Evolutionary conservation across 352 stramenopile species (phyloP).

Genomic region (Pythium coloratum): DNA sequence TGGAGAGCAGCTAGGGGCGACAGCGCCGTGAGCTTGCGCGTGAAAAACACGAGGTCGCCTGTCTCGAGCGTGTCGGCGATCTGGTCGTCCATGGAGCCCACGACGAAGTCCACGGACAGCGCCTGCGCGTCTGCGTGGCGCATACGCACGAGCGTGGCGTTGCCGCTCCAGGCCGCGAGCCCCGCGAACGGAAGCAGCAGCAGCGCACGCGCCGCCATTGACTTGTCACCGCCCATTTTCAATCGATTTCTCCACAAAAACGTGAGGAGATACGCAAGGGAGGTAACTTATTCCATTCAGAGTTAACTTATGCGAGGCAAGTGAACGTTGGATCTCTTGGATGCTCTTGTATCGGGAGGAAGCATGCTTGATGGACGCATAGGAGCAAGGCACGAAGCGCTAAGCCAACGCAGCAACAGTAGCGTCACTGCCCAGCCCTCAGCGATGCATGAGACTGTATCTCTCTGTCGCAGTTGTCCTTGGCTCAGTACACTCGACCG

Average conservation of each 20-base stretch:
- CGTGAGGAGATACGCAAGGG: background rate
- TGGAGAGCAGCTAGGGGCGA: constrained; percentile 72
- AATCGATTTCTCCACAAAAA: too few relatives aligned
- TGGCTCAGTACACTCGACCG: too few relatives aligned
- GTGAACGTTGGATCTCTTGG: background rate
- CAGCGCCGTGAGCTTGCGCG: constrained; percentile 67
- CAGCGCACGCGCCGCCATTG: constrained; percentile 43
- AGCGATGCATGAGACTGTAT: too few relatives aligned
- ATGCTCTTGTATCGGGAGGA: background rate
- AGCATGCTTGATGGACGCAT: background rate
- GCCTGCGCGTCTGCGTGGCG: constrained; percentile 34
- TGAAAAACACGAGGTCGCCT: constrained; percentile 80
- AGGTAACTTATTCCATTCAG: background rate
- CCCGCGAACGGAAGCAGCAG: constrained; percentile 56
- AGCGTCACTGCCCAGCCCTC: too few relatives aligned
- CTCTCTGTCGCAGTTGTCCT: too few relatives aligned
- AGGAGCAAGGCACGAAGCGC: too few relatives aligned
- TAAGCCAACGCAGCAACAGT: too few relatives aligned
- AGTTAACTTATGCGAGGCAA: background rate
- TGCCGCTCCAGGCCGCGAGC: constrained; percentile 69
- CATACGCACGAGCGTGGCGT: constrained; percentile 58
- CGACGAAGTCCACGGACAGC: constrained; percentile 56
- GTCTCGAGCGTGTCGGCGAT: constrained; percentile 88
- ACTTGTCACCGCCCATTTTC: constrained; percentile 17
- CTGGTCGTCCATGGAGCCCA: constrained; percentile 84